Evolutionary conservation across 2,329 filamentous ascomycete genomes (phyloP).

Genomic region (Monosporascus sp.): DNA sequence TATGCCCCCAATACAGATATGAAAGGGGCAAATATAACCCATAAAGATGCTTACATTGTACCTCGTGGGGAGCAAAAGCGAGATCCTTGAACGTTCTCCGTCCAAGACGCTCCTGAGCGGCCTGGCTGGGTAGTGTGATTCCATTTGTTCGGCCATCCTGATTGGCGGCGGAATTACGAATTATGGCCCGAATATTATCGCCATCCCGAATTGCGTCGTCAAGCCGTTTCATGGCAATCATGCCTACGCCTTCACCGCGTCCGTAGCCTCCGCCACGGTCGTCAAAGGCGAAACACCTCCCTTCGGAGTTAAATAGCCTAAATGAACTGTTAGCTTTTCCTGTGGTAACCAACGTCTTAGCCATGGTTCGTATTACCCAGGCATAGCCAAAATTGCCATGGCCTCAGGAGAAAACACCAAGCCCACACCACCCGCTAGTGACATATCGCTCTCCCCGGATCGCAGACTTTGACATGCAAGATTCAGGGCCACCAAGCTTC

Average conservation of each 20-base stretch:
- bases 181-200: background rate
- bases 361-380: background rate
- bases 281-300: background rate
- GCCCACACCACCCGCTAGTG: background rate
- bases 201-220: background rate
- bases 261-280: background rate
- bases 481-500: background rate
- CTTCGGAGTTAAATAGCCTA: background rate
- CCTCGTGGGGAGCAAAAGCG: background rate
- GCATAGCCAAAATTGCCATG: background rate
- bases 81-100: background rate
- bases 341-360: background rate
- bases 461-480: background rate
- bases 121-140: background rate
- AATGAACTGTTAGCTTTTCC: background rate
- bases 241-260: background rate
- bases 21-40: too few relatives aligned
- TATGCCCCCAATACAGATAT: too few relatives aligned
- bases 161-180: slow-evolving; percentile 1
- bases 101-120: background rate
- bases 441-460: background rate
- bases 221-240: background rate
- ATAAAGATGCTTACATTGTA: too few relatives aligned
- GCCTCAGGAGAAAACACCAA: background rate
- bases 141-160: slow-evolving; percentile 1